Percentiles rank a stretch among this genome's conserved stretches.
Conservation (phyloP, 139 green algal species). For the Tetratostichococcus sp. region DNA sequence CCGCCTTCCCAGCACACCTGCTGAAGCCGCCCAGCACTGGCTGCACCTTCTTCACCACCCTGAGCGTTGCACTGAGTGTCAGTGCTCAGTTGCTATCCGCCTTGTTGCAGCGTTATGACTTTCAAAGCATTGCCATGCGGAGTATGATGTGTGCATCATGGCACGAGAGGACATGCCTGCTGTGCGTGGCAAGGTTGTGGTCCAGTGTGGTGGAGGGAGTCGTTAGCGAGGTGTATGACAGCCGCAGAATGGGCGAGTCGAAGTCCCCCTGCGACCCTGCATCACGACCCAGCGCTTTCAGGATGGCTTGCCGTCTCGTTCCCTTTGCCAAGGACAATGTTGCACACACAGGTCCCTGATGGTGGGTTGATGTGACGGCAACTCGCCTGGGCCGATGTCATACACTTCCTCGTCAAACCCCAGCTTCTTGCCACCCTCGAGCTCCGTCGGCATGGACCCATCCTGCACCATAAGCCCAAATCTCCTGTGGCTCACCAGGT, state of each 20-base stretch:
- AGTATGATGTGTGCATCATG: too few relatives aligned
- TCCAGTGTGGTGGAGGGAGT: conserved; percentile 75
- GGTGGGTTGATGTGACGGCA: not conserved
- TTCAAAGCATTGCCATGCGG: too few relatives aligned
- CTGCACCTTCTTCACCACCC: conserved; percentile 67
- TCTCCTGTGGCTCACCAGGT: too few relatives aligned
- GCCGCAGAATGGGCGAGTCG: conserved; percentile 62
- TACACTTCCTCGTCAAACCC: conserved; percentile 56
- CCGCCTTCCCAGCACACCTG: not conserved
- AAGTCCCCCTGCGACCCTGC: conserved; percentile 62
- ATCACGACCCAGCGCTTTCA: too few relatives aligned
- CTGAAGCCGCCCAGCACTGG: conserved; percentile 77
- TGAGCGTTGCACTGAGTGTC: conserved; percentile 1
- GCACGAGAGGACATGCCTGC: not conserved
- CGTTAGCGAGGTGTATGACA: conserved; percentile 74
- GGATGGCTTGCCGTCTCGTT: too few relatives aligned
- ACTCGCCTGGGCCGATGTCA: too few relatives aligned
- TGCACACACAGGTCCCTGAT: too few relatives aligned
- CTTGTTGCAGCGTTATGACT: too few relatives aligned
- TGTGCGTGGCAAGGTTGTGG: conserved; percentile 64
- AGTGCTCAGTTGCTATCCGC: too few relatives aligned
- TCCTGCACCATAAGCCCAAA: too few relatives aligned
- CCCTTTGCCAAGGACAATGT: too few relatives aligned
- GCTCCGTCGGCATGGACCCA: conserved; percentile 21
- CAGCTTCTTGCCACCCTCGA: conserved; percentile 40